A percentile compares a stretch with the other conserved stretches of the same genome.
Evolutionary conservation across 495 filamentous ascomycete genomes (phyloP).

Genomic region (Pyrenula massariospora): DNA sequence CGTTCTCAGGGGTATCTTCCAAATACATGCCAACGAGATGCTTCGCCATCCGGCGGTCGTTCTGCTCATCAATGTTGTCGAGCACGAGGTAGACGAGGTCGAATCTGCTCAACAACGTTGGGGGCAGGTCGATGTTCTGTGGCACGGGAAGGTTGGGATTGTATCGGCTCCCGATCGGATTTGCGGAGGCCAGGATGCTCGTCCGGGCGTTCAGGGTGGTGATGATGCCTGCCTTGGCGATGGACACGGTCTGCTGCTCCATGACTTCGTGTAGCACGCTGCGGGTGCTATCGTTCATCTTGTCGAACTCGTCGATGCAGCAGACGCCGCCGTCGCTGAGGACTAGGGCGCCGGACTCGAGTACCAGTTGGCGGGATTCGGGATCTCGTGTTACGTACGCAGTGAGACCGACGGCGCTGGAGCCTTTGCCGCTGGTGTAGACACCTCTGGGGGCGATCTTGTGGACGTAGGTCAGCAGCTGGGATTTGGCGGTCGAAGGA

Average conservation of each 20-base stretch:
- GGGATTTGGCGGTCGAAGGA: constrained; percentile 91
- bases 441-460: constrained; percentile 95
- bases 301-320: constrained; percentile 99
- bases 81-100: constrained; percentile 95
- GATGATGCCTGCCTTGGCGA: constrained; percentile 98
- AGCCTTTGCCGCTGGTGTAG: constrained; percentile 95
- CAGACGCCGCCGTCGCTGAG: constrained; percentile 94
- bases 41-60: constrained; percentile 75
- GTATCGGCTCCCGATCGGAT: constrained; percentile 95
- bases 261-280: constrained; percentile 98
- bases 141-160: constrained; percentile 91
- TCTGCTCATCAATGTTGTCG: constrained; percentile 80
- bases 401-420: constrained; percentile 95
- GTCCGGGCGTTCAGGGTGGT: constrained; percentile 94
- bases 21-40: constrained; percentile 96
- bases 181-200: constrained; percentile 88
- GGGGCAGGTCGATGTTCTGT: constrained; percentile 94
- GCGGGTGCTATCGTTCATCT: constrained; percentile 93
- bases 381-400: constrained; percentile 94
- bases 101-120: constrained; percentile 88
- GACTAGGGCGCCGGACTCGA: constrained; percentile 92
- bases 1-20: constrained; percentile 82
- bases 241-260: constrained; percentile 98
- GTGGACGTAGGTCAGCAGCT: constrained; percentile 87
- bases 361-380: constrained; percentile 86